Evolutionary conservation across 306 rosid species (phyloP), one percentile per base, ranked within the genome.

Genomic region (Cucumis melo): DNA sequence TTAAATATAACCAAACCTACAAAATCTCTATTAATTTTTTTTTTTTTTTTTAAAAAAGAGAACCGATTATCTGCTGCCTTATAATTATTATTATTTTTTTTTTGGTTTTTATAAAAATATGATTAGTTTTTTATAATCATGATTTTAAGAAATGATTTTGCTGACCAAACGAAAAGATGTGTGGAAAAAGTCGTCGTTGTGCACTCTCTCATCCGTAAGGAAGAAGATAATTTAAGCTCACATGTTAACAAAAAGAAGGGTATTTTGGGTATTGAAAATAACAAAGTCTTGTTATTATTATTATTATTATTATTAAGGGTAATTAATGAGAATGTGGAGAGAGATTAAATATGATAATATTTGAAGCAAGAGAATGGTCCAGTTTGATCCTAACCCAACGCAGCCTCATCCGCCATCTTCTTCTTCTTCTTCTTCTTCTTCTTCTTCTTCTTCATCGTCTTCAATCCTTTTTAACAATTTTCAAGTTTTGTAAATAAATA

Each of bases 351-450:
- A 53, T 1, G 62, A 72, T 73, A 53, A 57, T 15, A 24, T 41
- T 3, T 32, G 13, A 11, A 46, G 77, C 78, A 75, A 78, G 84
- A 68, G 82, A 66, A 27, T 57, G 32, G 51, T 54, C 75, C 48
- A 62, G 74, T 80, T 80, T 75, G 82, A 78, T 80, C 58, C 70
- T 41, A 13, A 36, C 38, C 57, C 65, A 72, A 21, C 78, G 80
- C 78, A 80, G 76, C 78, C 75, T 57, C 78, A 57, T 50, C 74
- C 81, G 70, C 62, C 24, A 57, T 50, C 51, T 76, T 44, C 72
- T 3, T 74, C 76, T 11, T 44, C 72, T 3, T 74, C 75, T 10
- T 41, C 50, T 5, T 61, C 17, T n/a, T n/a, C n/a, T n/a, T n/a
- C n/a, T n/a, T 50, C 51, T 76, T 44, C 72, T 3, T 74, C 76